Evolutionary conservation across 768 basidiomycete species (phyloP).

Genomic region (Tulasnella sp.): DNA sequence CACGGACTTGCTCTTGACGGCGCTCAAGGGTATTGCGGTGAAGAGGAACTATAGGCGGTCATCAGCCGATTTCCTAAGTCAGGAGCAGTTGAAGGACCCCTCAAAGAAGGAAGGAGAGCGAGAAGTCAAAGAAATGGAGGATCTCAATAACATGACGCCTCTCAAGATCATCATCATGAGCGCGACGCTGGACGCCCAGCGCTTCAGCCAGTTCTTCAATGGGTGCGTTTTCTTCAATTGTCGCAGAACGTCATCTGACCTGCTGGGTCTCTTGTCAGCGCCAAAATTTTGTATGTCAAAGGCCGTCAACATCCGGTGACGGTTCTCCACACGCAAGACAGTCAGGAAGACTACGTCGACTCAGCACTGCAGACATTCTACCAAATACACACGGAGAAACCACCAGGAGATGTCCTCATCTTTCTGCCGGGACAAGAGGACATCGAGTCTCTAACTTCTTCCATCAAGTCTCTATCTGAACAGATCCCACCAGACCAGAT

Average conservation of each 20-base stretch:
- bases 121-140: constrained; percentile 26
- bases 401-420: constrained; percentile 80
- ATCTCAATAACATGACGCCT: constrained; percentile 33
- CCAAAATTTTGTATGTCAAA: constrained; percentile 80
- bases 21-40: constrained; percentile 69
- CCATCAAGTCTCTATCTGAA: constrained; percentile 55
- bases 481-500: constrained; percentile 50
- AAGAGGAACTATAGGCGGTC: constrained; percentile 39
- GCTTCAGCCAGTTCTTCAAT: constrained; percentile 80
- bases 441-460: constrained; percentile 75
- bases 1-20: constrained; percentile 88
- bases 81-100: background rate
- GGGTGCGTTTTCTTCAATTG: constrained; percentile 41
- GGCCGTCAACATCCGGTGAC: constrained; percentile 89
- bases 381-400: constrained; percentile 74
- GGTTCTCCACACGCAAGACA: constrained; percentile 62
- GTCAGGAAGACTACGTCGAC: constrained; percentile 77
- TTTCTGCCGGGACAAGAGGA: constrained; percentile 97
- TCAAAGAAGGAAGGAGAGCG: constrained; percentile 34
- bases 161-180: constrained; percentile 96
- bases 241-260: background rate
- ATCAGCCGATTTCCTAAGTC: constrained; percentile 17
- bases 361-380: constrained; percentile 88
- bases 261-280: constrained; percentile 36
- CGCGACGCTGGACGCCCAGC: constrained; percentile 91